Base-by-base conservation (phyloP, 2,329 filamentous ascomycete species). In the Hypoxylon sp. region DNA sequence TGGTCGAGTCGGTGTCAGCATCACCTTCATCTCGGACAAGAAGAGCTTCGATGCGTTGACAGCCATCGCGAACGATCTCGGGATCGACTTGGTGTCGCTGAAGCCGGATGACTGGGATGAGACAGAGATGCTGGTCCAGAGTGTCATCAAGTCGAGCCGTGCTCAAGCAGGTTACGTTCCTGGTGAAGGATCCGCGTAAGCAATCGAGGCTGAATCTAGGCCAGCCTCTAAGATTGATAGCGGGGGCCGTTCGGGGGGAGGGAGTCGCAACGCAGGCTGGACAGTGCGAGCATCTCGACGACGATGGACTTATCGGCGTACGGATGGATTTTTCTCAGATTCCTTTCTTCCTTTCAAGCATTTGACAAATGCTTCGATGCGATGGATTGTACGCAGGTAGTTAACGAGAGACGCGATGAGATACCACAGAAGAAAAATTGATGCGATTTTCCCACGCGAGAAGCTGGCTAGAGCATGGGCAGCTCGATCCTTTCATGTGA, bases 1-100 rank as follows among this genome's bases (percentile, higher is more conserved):
- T 69, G 95, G 95, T 55, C 93, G 94, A 74, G 92, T 98, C 27
- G 95, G 95, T 70, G 95, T 98, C 67, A 93, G 91, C 56, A 93
- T 99, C 72, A 96, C 90, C 64, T 97, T 99, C 69, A 91, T 99
- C 49, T 91, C 92, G 67, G 92, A 96, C 77, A 86, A 88, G 72
- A 85, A 84, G 66, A 95, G 92, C 74, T 98, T 88, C 83, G 75
- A 85, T 40, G 89, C 91, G 67, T 84, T 99, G 43, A 86, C 87
- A 66, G 78, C 84, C n/a, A 99, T 98, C 70, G 88, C 90, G 56
- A 77, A 83, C 11, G 88, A 90, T 73, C 97, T 96, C 75, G 83
- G 84, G 55, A 92, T 95, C 40, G 86, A 92, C 66, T 85, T 97
- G 58, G 87, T 91, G 42, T 88, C 88, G 65, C 85, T 99, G 45